Evolutionary conservation across 2,329 filamentous ascomycete genomes (phyloP).

Genomic region (Colletotrichum sp.): DNA sequence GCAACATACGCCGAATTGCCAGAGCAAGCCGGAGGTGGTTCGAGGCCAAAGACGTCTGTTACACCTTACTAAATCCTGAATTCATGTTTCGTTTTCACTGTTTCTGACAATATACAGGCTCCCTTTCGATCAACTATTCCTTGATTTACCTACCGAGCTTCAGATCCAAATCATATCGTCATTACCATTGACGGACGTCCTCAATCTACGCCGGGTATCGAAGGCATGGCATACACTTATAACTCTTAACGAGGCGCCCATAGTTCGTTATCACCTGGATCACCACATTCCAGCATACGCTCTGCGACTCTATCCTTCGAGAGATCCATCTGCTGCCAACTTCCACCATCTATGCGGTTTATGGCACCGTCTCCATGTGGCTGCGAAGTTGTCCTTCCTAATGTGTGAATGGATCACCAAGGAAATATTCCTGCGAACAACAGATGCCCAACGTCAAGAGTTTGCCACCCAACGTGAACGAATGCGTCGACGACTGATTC

Average conservation of each 20-base stretch:
- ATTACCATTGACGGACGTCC: conserved; percentile 64
- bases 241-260: conserved; percentile 64
- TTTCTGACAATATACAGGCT: conserved; percentile 36
- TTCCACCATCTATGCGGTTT: conserved; percentile 68
- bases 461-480: conserved; percentile 67
- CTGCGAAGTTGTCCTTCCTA: conserved; percentile 64
- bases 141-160: conserved; percentile 63
- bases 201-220: conserved; percentile 64
- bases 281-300: conserved; percentile 67
- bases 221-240: conserved; percentile 65
- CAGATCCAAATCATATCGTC: conserved; percentile 67
- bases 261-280: conserved; percentile 65
- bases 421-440: conserved; percentile 66
- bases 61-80: background rate
- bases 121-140: conserved; percentile 63
- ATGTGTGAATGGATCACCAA: conserved; percentile 71
- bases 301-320: conserved; percentile 61
- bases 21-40: background rate
- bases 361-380: conserved; percentile 70
- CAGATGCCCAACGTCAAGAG: conserved; percentile 57
- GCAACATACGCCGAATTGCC: background rate
- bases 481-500: conserved; percentile 69
- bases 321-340: conserved; percentile 52
- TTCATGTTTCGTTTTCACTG: background rate
- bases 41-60: conserved; percentile 9